phyloP scores from a whole-genome alignment of 352 stramenopile species.

The Phytophthora colocasiae region DNA sequence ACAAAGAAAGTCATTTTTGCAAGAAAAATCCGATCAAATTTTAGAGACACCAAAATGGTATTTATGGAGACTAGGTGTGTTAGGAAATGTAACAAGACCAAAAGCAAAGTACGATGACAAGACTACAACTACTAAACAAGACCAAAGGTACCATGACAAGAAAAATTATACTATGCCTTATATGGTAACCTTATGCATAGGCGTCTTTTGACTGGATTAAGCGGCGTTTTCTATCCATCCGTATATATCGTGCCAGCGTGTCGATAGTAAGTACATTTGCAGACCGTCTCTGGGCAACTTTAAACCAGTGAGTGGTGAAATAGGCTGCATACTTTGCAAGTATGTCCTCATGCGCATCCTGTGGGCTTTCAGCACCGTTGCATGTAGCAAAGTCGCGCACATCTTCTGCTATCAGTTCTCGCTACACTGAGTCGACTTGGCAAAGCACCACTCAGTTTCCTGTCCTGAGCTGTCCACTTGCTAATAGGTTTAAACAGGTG shows the following conservation, averaged over 20 bases:
- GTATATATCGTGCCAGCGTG: constrained; percentile 13
- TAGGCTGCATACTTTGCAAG: constrained; percentile 8
- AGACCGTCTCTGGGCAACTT: neutral
- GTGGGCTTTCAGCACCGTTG: neutral
- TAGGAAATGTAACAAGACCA: constrained; percentile 5
- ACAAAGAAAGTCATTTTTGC: constrained; percentile 2
- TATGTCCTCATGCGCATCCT: neutral
- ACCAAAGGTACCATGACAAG: constrained; percentile 2
- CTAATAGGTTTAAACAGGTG: too few species aligned
- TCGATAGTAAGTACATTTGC: neutral
- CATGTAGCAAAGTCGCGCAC: neutral
- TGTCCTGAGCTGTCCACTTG: too few species aligned
- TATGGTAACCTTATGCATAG: neutral
- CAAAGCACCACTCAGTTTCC: too few species aligned
- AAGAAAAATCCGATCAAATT: neutral
- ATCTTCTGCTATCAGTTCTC: constrained; percentile 15
- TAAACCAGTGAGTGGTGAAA: constrained; percentile 8
- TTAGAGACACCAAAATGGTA: neutral
- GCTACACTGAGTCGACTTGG: too few species aligned
- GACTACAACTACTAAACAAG: constrained; percentile 6
- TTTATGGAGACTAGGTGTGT: neutral
- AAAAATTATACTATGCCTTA: constrained; percentile 3
- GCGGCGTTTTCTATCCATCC: constrained; percentile 8
- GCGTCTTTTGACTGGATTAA: neutral
- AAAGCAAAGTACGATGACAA: constrained; percentile 3